phyloP scores from a whole-genome alignment of 345 rosid species.

The Noccaea bulbosa region DNA sequence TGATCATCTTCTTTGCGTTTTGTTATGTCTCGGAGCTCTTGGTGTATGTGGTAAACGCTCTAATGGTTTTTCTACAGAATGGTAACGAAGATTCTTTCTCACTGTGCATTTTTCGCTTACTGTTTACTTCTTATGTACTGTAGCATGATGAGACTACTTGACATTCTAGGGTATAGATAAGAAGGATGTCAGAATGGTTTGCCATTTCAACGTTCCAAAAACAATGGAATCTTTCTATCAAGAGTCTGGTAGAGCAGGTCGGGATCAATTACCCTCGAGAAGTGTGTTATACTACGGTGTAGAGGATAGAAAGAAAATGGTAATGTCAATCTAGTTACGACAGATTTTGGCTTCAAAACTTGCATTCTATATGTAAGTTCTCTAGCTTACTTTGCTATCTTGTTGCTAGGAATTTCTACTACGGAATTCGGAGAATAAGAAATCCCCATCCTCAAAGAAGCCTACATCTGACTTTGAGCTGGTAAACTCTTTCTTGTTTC shows the following conservation, averaged over 20 bases:
- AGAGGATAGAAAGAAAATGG: slow-evolving; percentile 90
- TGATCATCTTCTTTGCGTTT: slow-evolving; percentile 45
- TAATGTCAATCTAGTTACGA: slow-evolving; percentile 39
- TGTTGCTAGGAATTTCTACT: slow-evolving; percentile 77
- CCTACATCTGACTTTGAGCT: slow-evolving; percentile 67
- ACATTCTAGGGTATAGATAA: slow-evolving; percentile 85
- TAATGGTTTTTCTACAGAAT: slow-evolving; percentile 68
- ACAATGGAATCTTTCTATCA: slow-evolving; percentile 98
- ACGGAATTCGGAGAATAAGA: slow-evolving; percentile 65
- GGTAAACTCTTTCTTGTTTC: slow-evolving; percentile 49
- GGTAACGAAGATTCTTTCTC: slow-evolving; percentile 53
- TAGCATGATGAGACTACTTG: slow-evolving; percentile 34
- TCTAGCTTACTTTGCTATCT: slow-evolving; percentile 30
- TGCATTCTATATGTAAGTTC: slow-evolving; percentile 26
- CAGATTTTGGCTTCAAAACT: slow-evolving; percentile 15
- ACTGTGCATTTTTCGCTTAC: not conserved
- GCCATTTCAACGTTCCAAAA: slow-evolving; percentile 91
- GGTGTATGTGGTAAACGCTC: slow-evolving; percentile 46
- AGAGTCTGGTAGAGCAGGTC: slow-evolving; percentile 99
- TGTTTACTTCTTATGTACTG: not conserved
- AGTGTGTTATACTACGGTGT: slow-evolving; percentile 92
- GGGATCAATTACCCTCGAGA: slow-evolving; percentile 83
- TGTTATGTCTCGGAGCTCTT: slow-evolving; percentile 64
- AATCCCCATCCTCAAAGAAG: slow-evolving; percentile 62
- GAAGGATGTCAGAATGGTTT: slow-evolving; percentile 93